Conservation (phyloP, 2,329 filamentous ascomycete species). For the Diplodia intermedia region DNA sequence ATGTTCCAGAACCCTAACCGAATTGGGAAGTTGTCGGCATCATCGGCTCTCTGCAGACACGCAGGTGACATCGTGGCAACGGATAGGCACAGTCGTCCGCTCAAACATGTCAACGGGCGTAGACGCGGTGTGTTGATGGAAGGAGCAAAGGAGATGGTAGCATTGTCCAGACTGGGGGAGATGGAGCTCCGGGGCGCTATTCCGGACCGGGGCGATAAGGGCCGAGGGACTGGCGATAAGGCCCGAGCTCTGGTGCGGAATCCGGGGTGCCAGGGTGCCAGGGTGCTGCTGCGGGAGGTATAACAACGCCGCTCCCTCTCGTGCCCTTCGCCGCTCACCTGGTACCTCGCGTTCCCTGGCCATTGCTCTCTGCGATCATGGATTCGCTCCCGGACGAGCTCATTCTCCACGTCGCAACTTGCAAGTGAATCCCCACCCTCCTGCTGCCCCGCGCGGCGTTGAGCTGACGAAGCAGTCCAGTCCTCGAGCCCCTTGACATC, state of each 20-base stretch:
- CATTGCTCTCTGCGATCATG: conserved; percentile 19
- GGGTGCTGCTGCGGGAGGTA: neutral
- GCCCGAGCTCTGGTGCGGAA: neutral
- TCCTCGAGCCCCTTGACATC: conserved; percentile 69
- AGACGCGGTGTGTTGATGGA: neutral
- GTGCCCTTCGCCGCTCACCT: neutral
- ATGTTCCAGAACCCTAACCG: conserved; percentile 1
- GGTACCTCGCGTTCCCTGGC: neutral
- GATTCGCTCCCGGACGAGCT: conserved; percentile 48
- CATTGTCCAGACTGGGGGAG: neutral
- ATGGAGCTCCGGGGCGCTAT: neutral
- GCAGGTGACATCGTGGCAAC: neutral
- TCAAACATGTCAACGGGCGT: neutral
- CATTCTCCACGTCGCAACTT: conserved; percentile 52
- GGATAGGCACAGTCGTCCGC: too few relatives aligned
- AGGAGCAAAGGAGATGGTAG: neutral
- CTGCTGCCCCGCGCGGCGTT: conserved; percentile 9
- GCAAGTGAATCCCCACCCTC: conserved; percentile 40
- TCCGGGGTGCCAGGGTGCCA: conserved; percentile 14
- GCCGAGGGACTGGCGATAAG: neutral
- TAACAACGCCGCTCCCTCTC: conserved; percentile 17
- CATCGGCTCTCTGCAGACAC: neutral
- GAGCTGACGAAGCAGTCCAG: conserved; percentile 49
- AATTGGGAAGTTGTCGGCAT: neutral
- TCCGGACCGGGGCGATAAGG: conserved; percentile 5